phyloP scores from a whole-genome alignment of 176 grass and related monocot species.

The Zoysia japonica region DNA sequence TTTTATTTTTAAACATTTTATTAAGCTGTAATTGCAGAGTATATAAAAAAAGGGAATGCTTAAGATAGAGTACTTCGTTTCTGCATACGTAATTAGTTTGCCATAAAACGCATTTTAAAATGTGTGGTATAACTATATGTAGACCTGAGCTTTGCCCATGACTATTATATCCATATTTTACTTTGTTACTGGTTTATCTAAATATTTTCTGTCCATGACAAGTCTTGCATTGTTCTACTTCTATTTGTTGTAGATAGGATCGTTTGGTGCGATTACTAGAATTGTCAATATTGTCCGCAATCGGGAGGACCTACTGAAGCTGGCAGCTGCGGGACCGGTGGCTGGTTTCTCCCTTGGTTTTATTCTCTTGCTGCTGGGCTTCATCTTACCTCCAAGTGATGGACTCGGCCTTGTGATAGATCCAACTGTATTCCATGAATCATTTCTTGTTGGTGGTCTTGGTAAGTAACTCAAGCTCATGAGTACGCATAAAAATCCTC shows the following conservation, averaged over 20 bases:
- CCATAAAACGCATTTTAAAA: constrained; percentile 19
- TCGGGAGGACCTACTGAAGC: constrained; percentile 76
- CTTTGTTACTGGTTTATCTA: constrained; percentile 10
- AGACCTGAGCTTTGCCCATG: neutral
- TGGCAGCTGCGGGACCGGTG: constrained; percentile 80
- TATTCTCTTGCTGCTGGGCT: constrained; percentile 81
- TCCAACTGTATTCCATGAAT: constrained; percentile 87
- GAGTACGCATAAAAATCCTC: neutral
- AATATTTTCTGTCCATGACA: neutral
- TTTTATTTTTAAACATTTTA: neutral
- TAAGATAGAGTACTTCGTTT: neutral
- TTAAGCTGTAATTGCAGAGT: constrained; percentile 9
- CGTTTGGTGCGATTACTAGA: constrained; percentile 93
- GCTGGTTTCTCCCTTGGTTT: constrained; percentile 81
- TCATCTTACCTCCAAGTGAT: constrained; percentile 74
- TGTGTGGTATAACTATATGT: constrained; percentile 5
- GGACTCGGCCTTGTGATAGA: constrained; percentile 78
- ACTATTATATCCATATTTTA: constrained; percentile 5
- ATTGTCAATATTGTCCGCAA: constrained; percentile 85
- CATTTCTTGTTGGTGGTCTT: constrained; percentile 87
- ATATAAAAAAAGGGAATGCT: neutral
- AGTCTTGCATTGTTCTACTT: constrained; percentile 17
- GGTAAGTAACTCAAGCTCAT: constrained; percentile 53
- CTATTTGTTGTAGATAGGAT: constrained; percentile 78
- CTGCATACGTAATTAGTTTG: neutral